Evolutionary conservation across 208 protist species (phyloP).

Genomic region (Naegleria fowleri): DNA sequence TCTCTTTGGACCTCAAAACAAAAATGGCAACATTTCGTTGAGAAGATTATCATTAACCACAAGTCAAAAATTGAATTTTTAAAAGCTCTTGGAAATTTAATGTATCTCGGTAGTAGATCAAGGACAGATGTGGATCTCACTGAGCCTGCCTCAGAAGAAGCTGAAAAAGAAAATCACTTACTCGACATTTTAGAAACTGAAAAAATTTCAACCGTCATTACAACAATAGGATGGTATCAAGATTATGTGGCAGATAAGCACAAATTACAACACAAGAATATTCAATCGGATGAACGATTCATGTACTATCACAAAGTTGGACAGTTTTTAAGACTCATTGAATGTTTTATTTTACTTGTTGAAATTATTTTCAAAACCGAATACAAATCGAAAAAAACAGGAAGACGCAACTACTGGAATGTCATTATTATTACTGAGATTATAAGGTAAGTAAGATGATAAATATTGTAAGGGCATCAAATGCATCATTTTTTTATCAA

Average conservation of each 20-base stretch:
- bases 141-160: not conserved
- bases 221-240: not conserved
- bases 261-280: not conserved
- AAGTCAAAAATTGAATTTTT: not conserved
- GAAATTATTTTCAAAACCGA: slow-evolving; percentile 2
- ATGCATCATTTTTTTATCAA: too few relatives aligned
- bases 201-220: not conserved
- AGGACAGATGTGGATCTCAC: not conserved
- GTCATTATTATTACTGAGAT: not conserved
- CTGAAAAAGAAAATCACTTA: not conserved
- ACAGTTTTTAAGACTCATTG: not conserved
- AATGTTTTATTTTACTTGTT: not conserved
- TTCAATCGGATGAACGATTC: not conserved
- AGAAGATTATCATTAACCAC: not conserved
- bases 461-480: too few relatives aligned
- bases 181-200: not conserved
- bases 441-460: not conserved
- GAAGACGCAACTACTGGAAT: not conserved
- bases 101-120: not conserved
- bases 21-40: not conserved
- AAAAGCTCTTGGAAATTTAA: not conserved
- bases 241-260: not conserved
- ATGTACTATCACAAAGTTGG: not conserved
- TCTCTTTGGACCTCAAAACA: too few relatives aligned
- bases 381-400: not conserved